Percentiles rank a stretch among this genome's conserved stretches.
phyloP scores from a whole-genome alignment of 306 rosid species.

The Crotalaria pallida region DNA sequence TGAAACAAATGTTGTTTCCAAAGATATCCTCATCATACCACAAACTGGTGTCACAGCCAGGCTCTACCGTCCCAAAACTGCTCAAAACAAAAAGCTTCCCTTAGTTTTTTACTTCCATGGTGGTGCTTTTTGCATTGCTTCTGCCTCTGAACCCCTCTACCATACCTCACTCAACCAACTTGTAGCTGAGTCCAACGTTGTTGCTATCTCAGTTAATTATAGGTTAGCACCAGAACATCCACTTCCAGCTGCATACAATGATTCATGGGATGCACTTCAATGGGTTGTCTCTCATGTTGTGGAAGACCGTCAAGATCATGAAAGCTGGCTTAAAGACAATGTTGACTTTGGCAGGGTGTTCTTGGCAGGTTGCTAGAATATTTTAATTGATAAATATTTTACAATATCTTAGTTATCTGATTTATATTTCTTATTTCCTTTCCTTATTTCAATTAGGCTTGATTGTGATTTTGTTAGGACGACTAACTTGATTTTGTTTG shows the following conservation, averaged over 20 bases:
- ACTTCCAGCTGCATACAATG: constrained; percentile 61
- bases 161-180: constrained; percentile 64
- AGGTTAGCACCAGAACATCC: constrained; percentile 79
- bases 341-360: constrained; percentile 48
- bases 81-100: constrained; percentile 41
- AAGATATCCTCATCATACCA: constrained; percentile 53
- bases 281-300: constrained; percentile 47
- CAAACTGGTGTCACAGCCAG: constrained; percentile 60
- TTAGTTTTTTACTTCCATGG: constrained; percentile 71
- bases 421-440: no score
- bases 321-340: constrained; percentile 45
- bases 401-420: no score
- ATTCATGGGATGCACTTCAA: constrained; percentile 60
- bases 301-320: constrained; percentile 8
- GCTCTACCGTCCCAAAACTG: constrained; percentile 38
- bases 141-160: constrained; percentile 59
- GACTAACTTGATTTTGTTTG: no score
- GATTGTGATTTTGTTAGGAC: no score
- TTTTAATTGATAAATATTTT: no score
- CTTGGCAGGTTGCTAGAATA: constrained; percentile 18
- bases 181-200: constrained; percentile 43
- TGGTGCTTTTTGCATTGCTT: constrained; percentile 66
- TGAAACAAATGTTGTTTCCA: constrained; percentile 56
- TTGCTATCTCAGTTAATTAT: constrained; percentile 57
- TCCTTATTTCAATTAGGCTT: no score